phyloP scores from a whole-genome alignment of 2,329 filamentous ascomycete genomes.

The Botrytis paeoniae region DNA sequence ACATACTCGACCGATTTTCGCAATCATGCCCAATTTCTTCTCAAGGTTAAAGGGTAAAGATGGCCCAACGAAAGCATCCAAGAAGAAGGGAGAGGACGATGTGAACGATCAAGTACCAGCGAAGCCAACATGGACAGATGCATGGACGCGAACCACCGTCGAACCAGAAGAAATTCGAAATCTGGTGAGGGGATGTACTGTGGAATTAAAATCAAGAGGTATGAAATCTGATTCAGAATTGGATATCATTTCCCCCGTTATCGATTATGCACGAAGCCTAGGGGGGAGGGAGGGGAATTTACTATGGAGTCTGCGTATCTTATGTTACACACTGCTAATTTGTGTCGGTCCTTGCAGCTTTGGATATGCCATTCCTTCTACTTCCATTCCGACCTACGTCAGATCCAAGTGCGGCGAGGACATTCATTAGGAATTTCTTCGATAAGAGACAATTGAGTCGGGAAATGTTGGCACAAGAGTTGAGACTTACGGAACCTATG shows the following conservation, averaged over 20 bases:
- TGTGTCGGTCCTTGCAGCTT: slow-evolving; percentile 51
- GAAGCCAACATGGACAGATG: slow-evolving; percentile 82
- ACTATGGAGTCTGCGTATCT: slow-evolving; percentile 16
- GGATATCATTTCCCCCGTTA: slow-evolving; percentile 29
- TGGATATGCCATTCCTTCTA: slow-evolving; percentile 88
- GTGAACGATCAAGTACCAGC: slow-evolving; percentile 50
- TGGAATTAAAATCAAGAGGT: slow-evolving; percentile 94
- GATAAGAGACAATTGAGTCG: slow-evolving; percentile 65
- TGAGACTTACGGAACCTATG: slow-evolving; percentile 91
- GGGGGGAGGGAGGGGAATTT: background rate
- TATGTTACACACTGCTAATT: slow-evolving; percentile 32
- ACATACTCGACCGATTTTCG: background rate
- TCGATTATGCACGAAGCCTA: slow-evolving; percentile 32
- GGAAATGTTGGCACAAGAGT: slow-evolving; percentile 73
- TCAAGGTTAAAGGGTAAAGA: slow-evolving; percentile 65
- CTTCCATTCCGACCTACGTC: slow-evolving; percentile 92
- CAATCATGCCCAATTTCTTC: slow-evolving; percentile 37
- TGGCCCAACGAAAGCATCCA: slow-evolving; percentile 50
- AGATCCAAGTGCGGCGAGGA: slow-evolving; percentile 86
- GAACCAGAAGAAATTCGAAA: slow-evolving; percentile 90
- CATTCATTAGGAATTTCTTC: slow-evolving; percentile 92
- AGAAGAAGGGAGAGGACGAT: slow-evolving; percentile 63
- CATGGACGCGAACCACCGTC: slow-evolving; percentile 78
- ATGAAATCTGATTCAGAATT: slow-evolving; percentile 39
- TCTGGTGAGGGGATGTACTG: slow-evolving; percentile 77